phyloP scores from a whole-genome alignment of 208 protist species.

The Naegleria gruberi region DNA sequence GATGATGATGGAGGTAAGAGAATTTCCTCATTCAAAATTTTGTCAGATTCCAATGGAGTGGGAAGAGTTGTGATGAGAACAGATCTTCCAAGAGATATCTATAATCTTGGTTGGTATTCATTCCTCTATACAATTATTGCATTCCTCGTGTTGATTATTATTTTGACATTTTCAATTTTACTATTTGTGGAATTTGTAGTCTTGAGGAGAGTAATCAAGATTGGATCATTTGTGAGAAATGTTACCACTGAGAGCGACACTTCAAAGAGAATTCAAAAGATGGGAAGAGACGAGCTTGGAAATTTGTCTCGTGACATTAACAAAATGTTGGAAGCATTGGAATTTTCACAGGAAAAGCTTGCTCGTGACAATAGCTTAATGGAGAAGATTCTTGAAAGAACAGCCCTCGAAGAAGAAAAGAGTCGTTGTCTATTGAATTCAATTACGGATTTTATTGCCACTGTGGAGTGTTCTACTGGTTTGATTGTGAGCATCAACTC shows the following conservation, averaged over 20 bases:
- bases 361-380: neutral
- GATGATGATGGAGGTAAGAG: neutral
- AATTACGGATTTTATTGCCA: neutral
- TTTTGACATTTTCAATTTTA: neutral
- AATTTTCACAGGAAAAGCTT: neutral
- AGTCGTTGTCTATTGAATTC: neutral
- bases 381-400: neutral
- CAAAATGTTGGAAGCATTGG: neutral
- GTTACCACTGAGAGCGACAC: neutral
- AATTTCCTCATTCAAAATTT: neutral
- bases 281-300: neutral
- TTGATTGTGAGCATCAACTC: neutral
- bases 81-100: neutral
- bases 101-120: neutral
- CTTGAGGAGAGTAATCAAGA: neutral
- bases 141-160: neutral
- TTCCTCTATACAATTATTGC: neutral
- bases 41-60: neutral
- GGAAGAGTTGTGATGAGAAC: neutral
- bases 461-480: neutral
- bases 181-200: neutral
- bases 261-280: neutral
- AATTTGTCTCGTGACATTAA: neutral
- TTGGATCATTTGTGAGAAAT: neutral
- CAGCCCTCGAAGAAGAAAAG: neutral